Conservation (phyloP, 2,329 filamentous ascomycete genomes). For the Sclerotinia minor region DNA sequence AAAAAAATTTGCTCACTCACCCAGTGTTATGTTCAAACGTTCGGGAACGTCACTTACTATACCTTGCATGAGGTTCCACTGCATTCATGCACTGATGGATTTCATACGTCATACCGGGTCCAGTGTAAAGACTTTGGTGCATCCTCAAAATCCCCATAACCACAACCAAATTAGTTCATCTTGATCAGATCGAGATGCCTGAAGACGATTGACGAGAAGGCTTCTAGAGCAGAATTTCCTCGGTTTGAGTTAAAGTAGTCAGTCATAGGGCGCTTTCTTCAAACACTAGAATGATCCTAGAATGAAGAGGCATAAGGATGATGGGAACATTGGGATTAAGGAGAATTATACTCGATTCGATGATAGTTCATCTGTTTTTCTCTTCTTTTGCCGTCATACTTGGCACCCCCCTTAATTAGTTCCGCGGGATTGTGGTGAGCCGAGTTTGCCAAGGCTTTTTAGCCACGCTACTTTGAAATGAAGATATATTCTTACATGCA, state of each 20-base stretch:
- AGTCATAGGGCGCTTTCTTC: not conserved
- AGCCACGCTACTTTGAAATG: not conserved
- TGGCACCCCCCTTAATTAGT: not conserved
- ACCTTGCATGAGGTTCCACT: slow-evolving; percentile 10
- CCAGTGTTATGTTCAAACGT: not conserved
- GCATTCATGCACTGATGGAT: slow-evolving; percentile 17
- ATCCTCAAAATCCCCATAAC: slow-evolving; percentile 11
- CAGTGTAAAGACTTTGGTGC: not conserved
- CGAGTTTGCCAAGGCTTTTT: not conserved
- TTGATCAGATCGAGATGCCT: slow-evolving; percentile 3
- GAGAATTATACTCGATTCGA: not conserved
- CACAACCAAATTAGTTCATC: slow-evolving; percentile 17
- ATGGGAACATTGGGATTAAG: not conserved
- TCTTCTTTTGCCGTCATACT: too few species aligned
- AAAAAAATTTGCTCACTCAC: not conserved
- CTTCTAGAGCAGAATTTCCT: not conserved
- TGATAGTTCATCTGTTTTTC: not conserved
- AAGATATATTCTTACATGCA: not conserved
- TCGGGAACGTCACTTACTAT: slow-evolving; percentile 9
- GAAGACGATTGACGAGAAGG: not conserved
- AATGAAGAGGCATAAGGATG: not conserved
- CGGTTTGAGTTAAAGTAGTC: not conserved
- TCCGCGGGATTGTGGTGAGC: not conserved
- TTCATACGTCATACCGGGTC: slow-evolving; percentile 19
- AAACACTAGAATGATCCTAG: not conserved